Percentiles rank a stretch among this genome's conserved stretches.
Conservation (phyloP, 2,329 filamentous ascomycete genomes). For the Arthrobotrys megalospora region DNA sequence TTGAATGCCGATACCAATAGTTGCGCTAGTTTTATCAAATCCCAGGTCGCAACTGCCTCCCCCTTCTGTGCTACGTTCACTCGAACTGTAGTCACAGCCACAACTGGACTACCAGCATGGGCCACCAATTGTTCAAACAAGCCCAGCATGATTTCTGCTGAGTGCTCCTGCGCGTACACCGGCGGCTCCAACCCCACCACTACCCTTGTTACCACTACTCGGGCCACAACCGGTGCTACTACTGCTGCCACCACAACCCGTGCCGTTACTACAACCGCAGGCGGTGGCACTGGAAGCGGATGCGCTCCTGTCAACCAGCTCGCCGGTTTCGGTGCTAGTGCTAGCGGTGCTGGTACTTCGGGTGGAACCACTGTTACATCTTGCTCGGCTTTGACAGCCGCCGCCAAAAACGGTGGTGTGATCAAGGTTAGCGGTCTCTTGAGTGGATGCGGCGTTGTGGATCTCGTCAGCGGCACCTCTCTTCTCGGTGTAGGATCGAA, state of each 20-base stretch:
- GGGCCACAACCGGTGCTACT: slow-evolving; percentile 10
- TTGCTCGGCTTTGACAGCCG: slow-evolving; percentile 68
- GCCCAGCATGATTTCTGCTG: slow-evolving; percentile 53
- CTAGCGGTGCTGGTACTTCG: slow-evolving; percentile 70
- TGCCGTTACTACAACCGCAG: slow-evolving; percentile 17
- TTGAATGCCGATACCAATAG: slow-evolving; percentile 65
- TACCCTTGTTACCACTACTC: slow-evolving; percentile 34
- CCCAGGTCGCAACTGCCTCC: slow-evolving; percentile 65
- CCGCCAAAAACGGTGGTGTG: slow-evolving; percentile 67
- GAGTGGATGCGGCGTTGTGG: slow-evolving; percentile 68
- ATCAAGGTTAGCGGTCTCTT: slow-evolving; percentile 70
- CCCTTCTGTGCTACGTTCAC: slow-evolving; percentile 67
- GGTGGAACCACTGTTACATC: slow-evolving; percentile 69
- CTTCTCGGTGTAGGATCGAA: slow-evolving; percentile 71
- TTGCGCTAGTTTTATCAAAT: slow-evolving; percentile 66
- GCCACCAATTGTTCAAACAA: slow-evolving; percentile 67
- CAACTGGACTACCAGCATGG: slow-evolving; percentile 68
- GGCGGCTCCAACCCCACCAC: slow-evolving; percentile 40
- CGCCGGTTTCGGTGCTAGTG: slow-evolving; percentile 67
- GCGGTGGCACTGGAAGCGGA: slow-evolving; percentile 24
- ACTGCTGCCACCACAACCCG: slow-evolving; percentile 1
- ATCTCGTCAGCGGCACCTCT: slow-evolving; percentile 71
- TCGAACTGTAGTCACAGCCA: slow-evolving; percentile 60
- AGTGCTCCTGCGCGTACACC: slow-evolving; percentile 52
- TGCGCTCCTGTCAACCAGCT: slow-evolving; percentile 63